These are phyloP conservation scores for Fusarium armeniacum DNA, from an alignment of 2,329 filamentous ascomycete species.

Conservation along the genomic window DNA sequence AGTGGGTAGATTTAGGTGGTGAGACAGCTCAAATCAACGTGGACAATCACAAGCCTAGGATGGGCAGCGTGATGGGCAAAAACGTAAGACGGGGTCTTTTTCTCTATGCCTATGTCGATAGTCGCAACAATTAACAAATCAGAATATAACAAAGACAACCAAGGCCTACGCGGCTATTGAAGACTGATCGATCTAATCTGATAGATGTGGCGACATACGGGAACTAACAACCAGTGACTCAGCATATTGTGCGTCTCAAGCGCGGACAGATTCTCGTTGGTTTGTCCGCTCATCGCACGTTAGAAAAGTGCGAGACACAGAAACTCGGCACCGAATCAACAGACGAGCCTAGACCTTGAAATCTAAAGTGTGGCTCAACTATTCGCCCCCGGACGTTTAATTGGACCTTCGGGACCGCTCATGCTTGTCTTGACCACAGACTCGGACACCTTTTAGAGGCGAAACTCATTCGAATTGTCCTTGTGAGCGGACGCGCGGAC, in stretches of 20 bases:
- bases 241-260: slow-evolving; percentile 23
- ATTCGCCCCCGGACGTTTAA: slow-evolving; percentile 32
- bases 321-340: slow-evolving; percentile 21
- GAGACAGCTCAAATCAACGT: neutral
- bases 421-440: slow-evolving; percentile 12
- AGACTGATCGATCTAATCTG: slow-evolving; percentile 32
- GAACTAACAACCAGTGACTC: slow-evolving; percentile 33
- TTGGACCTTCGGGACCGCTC: slow-evolving; percentile 44
- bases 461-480: slow-evolving; percentile 13
- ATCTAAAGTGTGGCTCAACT: slow-evolving; percentile 10
- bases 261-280: slow-evolving; percentile 19
- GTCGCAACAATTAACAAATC: slow-evolving; percentile 1
- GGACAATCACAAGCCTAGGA: neutral
- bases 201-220: slow-evolving; percentile 34
- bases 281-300: slow-evolving; percentile 14
- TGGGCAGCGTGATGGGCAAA: neutral
- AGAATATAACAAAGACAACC: slow-evolving; percentile 19
- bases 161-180: slow-evolving; percentile 40
- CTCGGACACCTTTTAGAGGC: slow-evolving; percentile 14
- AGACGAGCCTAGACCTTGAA: neutral
- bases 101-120: slow-evolving; percentile 1
- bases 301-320: slow-evolving; percentile 19
- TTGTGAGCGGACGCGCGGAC: slow-evolving; percentile 46
- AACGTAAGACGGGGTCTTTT: neutral
- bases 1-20: slow-evolving; percentile 17